Conservation (phyloP, 2,329 filamentous ascomycete genomes). For the Zymoseptoria passerinii region DNA sequence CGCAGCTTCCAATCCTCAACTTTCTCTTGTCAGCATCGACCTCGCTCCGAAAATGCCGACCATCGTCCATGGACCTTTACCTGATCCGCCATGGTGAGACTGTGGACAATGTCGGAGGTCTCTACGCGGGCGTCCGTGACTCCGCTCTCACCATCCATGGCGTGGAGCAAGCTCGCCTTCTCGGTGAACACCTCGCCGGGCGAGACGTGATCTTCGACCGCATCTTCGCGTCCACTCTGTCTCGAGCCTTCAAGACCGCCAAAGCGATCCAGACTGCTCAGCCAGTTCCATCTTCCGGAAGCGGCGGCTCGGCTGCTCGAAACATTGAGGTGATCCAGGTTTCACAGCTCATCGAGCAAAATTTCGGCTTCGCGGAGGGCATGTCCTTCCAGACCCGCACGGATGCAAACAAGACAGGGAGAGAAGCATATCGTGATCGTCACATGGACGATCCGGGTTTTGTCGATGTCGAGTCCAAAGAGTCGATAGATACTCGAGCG, state of each 20-base stretch:
- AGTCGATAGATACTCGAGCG: slow-evolving; percentile 56
- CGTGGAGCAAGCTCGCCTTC: slow-evolving; percentile 63
- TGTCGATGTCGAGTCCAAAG: slow-evolving; percentile 57
- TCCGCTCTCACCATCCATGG: slow-evolving; percentile 76
- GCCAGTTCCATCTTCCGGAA: slow-evolving; percentile 3
- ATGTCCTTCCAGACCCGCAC: slow-evolving; percentile 45
- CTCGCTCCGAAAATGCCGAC: slow-evolving; percentile 1
- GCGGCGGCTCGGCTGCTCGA: background rate
- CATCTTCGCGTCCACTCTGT: slow-evolving; percentile 70
- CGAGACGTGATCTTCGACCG: slow-evolving; percentile 53
- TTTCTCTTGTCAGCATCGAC: background rate
- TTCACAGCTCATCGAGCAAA: slow-evolving; percentile 57
- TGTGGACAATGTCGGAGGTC: slow-evolving; percentile 68
- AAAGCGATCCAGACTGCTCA: slow-evolving; percentile 55
- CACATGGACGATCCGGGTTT: slow-evolving; percentile 38
- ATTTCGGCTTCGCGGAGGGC: slow-evolving; percentile 66
- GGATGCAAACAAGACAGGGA: slow-evolving; percentile 29
- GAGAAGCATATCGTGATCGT: slow-evolving; percentile 32
- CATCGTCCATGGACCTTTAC: slow-evolving; percentile 52
- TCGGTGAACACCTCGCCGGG: slow-evolving; percentile 59
- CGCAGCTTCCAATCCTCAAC: background rate
- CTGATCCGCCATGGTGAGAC: slow-evolving; percentile 84
- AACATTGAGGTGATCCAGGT: slow-evolving; percentile 34
- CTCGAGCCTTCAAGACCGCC: slow-evolving; percentile 65
- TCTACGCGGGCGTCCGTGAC: slow-evolving; percentile 74